Percentiles rank a stretch among this genome's conserved stretches.
Evolutionary conservation across 495 filamentous ascomycete genomes (phyloP).

Genomic region (Penicillium odoratum): DNA sequence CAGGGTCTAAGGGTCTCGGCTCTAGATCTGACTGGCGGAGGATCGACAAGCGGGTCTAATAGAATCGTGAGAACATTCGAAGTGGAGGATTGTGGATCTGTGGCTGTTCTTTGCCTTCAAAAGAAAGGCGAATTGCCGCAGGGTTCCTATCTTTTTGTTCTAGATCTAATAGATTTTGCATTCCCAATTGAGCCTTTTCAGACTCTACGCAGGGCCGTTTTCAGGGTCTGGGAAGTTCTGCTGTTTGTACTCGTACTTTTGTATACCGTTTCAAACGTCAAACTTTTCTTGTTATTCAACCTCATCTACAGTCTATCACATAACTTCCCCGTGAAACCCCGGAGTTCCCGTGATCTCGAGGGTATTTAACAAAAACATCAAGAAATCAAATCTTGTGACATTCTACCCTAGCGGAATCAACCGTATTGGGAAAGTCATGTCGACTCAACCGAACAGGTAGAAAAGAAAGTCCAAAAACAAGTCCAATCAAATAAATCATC

Average conservation of each 20-base stretch:
- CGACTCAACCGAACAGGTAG: conserved; percentile 36
- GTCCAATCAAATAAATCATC: conserved; percentile 13
- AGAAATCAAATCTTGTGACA: conserved; percentile 34
- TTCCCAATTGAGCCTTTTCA: neutral
- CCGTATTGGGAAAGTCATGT: conserved; percentile 23
- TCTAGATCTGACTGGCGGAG: neutral
- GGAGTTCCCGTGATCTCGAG: conserved; percentile 15
- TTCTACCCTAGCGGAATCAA: conserved; percentile 26
- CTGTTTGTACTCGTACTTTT: neutral
- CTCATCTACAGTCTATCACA: conserved; percentile 22
- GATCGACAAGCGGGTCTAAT: neutral
- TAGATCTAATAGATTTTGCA: neutral
- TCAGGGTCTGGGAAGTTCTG: neutral
- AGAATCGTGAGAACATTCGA: too few relatives aligned
- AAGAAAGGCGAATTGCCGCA: neutral
- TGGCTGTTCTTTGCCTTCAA: too few relatives aligned
- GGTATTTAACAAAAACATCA: conserved; percentile 27
- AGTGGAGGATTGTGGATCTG: neutral
- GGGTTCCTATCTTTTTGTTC: neutral
- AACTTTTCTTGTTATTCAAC: conserved; percentile 7
- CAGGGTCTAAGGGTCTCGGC: neutral
- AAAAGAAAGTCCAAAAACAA: conserved; percentile 9
- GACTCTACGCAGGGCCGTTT: neutral
- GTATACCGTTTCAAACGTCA: too few relatives aligned
- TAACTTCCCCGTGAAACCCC: conserved; percentile 17